These are phyloP conservation scores for Alternaria dauci DNA, from an alignment of 2,329 filamentous ascomycete species.

Conservation along the genomic window DNA sequence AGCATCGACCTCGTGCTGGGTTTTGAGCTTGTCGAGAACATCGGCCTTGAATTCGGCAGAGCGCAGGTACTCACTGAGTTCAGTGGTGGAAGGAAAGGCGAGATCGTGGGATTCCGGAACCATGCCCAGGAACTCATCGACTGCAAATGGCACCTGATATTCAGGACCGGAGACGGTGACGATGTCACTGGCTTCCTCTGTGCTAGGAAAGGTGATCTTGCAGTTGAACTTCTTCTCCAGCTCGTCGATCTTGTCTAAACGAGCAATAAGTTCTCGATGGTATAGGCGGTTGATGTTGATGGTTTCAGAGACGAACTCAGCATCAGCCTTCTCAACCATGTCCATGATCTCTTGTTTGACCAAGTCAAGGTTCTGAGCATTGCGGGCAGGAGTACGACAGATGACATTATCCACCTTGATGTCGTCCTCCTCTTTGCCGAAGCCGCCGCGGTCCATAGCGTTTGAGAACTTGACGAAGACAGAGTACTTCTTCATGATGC, in stretches of 20 bases:
- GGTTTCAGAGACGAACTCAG: conserved; percentile 93
- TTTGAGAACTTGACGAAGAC: conserved; percentile 99
- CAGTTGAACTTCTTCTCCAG: conserved; percentile 99
- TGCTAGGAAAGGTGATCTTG: conserved; percentile 98
- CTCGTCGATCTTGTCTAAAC: conserved; percentile 88
- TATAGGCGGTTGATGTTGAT: conserved; percentile 95
- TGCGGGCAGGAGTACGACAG: conserved; percentile 94
- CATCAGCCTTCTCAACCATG: conserved; percentile 98
- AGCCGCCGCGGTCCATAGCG: conserved; percentile 94
- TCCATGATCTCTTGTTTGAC: conserved; percentile 99
- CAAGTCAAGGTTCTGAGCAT: conserved; percentile 93
- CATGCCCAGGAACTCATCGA: conserved; percentile 97
- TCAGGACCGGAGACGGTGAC: conserved; percentile 96
- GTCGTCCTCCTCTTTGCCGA: conserved; percentile 95
- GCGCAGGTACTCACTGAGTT: conserved; percentile 82
- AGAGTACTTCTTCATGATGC: conserved; percentile 99
- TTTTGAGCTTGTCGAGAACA: conserved; percentile 82
- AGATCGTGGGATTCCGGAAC: conserved; percentile 96
- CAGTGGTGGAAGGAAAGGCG: conserved; percentile 76
- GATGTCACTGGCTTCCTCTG: conserved; percentile 94
- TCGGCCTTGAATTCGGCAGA: conserved; percentile 83
- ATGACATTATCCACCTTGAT: conserved; percentile 99
- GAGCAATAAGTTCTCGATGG: conserved; percentile 90
- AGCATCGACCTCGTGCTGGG: conserved; percentile 90
- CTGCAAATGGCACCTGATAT: conserved; percentile 96